Conservation (phyloP, 768 basidiomycete genomes). For the Paxillus involutus region DNA sequence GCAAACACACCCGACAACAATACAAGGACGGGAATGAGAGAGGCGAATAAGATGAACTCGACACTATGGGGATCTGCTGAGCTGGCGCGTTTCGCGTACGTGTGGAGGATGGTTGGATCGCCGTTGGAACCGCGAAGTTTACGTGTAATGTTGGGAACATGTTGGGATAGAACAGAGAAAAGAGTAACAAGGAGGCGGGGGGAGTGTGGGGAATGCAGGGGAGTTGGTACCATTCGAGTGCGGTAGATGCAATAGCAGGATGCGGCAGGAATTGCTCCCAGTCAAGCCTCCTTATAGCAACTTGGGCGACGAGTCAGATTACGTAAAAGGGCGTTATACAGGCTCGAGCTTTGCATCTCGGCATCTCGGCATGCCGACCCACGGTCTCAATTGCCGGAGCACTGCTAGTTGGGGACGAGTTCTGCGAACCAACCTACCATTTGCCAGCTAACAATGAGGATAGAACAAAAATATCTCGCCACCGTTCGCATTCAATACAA, state of each 20-base stretch:
- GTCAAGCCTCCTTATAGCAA: not conserved
- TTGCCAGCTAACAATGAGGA: too few species aligned
- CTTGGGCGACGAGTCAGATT: not conserved
- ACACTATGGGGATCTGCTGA: constrained; percentile 13
- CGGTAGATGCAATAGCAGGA: not conserved
- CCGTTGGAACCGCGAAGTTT: constrained; percentile 8
- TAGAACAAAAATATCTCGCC: too few species aligned
- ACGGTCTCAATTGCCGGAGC: too few species aligned
- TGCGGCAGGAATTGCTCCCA: too few species aligned
- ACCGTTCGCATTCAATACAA: too few species aligned
- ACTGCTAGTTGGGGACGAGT: too few species aligned
- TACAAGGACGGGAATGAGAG: constrained; percentile 83
- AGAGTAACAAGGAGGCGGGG: constrained; percentile 46
- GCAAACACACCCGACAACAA: constrained; percentile 84
- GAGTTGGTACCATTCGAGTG: constrained; percentile 41
- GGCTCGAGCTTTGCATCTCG: too few species aligned
- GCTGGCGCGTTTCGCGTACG: constrained; percentile 32
- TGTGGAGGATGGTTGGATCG: constrained; percentile 19
- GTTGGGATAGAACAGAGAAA: constrained; percentile 41
- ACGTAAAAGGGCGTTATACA: not conserved
- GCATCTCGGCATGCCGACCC: not conserved
- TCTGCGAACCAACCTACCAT: too few species aligned
- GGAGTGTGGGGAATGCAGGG: constrained; percentile 32
- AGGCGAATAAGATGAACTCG: constrained; percentile 40
- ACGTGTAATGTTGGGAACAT: constrained; percentile 43